Conservation (phyloP, 495 filamentous ascomycete genomes). For the Lasiosphaeria hispida region DNA sequence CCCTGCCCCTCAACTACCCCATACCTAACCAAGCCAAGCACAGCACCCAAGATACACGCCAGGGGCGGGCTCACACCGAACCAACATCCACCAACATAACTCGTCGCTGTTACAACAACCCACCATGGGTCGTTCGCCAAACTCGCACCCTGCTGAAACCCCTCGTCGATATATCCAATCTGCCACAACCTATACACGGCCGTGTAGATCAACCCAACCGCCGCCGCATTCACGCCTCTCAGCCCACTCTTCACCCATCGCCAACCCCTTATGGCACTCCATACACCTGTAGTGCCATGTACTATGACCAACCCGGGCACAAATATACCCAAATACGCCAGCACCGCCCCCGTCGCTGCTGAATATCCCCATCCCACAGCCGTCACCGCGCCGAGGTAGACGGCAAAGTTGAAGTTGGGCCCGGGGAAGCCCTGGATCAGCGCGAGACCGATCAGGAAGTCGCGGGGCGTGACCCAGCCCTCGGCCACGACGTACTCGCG, state of each 20-base stretch:
- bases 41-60: conserved; percentile 64
- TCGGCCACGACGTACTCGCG: conserved; percentile 74
- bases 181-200: conserved; percentile 84
- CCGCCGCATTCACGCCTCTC: conserved; percentile 71
- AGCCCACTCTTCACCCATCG: conserved; percentile 56
- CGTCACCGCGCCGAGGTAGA: conserved; percentile 67
- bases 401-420: conserved; percentile 86
- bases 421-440: conserved; percentile 82
- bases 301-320: conserved; percentile 64
- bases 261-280: conserved; percentile 56
- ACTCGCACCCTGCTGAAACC: conserved; percentile 53
- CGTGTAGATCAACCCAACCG: conserved; percentile 77
- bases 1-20: conserved; percentile 41
- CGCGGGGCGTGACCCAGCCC: conserved; percentile 73
- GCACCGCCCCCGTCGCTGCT: conserved; percentile 46
- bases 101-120: conserved; percentile 64
- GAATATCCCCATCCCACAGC: conserved; percentile 38
- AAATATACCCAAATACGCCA: conserved; percentile 71
- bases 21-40: conserved; percentile 65
- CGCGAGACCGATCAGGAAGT: conserved; percentile 81
- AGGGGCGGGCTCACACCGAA: conserved; percentile 57
- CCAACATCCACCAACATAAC: conserved; percentile 61
- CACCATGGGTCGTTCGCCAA: conserved; percentile 70
- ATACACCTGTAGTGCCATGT: conserved; percentile 67
- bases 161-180: conserved; percentile 65